Conservation (phyloP, 306 rosid genomes). For the Elaeagnus macrophylla region DNA sequence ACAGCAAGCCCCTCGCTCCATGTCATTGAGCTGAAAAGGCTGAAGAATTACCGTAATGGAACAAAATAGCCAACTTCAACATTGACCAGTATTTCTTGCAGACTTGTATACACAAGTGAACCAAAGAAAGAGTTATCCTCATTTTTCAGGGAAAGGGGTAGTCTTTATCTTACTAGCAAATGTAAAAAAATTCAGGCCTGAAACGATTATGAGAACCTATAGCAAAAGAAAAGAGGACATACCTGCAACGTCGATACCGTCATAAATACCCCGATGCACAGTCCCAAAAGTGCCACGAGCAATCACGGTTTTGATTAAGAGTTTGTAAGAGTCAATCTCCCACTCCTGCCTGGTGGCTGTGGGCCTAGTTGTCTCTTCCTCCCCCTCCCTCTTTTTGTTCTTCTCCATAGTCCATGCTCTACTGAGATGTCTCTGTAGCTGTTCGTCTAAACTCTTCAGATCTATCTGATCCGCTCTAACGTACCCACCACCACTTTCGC, state of each 20-base stretch:
- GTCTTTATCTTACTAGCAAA: neutral
- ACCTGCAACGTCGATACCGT: constrained; percentile 91
- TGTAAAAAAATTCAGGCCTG: neutral
- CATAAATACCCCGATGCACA: constrained; percentile 89
- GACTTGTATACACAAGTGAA: no score
- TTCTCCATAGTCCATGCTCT: constrained; percentile 68
- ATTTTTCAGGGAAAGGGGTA: neutral
- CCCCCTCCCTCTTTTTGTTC: constrained; percentile 40
- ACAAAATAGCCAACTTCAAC: no score
- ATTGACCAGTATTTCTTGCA: no score
- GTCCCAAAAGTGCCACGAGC: constrained; percentile 94
- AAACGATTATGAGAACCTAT: neutral
- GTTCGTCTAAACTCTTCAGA: constrained; percentile 95
- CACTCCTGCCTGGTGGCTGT: constrained; percentile 49
- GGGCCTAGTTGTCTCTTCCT: constrained; percentile 23
- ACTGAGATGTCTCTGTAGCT: constrained; percentile 78
- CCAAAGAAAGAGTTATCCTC: no score
- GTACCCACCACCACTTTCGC: constrained; percentile 75
- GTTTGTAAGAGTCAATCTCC: constrained; percentile 93
- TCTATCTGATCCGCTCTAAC: constrained; percentile 99
- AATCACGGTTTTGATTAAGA: constrained; percentile 63
- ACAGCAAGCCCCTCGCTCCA: no score
- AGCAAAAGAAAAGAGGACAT: neutral
- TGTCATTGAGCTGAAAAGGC: no score
- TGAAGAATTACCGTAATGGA: no score